Evolutionary conservation across 108 stramenopile genomes (phyloP).

Genomic region (Licmophora abbreviata): DNA sequence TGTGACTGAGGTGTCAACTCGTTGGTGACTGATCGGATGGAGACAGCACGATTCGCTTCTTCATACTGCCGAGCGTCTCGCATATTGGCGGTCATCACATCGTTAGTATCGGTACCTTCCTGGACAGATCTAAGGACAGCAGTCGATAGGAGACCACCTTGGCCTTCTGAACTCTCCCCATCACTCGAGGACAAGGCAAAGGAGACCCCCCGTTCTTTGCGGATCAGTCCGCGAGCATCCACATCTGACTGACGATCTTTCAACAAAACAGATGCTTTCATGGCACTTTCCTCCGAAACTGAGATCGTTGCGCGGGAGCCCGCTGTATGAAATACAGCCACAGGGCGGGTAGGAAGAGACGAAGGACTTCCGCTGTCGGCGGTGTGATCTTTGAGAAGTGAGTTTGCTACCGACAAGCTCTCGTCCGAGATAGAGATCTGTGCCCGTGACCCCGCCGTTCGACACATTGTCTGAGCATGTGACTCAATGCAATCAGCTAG

Average conservation of each 20-base stretch:
- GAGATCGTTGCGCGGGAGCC: conserved; percentile 13
- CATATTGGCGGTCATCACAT: neutral
- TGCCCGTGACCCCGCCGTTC: no score
- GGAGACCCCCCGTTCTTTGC: neutral
- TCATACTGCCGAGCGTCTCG: neutral
- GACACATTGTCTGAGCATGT: no score
- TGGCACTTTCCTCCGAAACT: conserved; percentile 18
- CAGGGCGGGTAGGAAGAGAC: neutral
- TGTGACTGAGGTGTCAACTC: neutral
- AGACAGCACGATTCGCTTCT: neutral
- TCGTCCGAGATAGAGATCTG: no score
- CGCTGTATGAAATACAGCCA: conserved; percentile 17
- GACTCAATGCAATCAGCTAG: no score
- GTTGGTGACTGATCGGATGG: conserved; percentile 2
- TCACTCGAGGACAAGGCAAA: no score
- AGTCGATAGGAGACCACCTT: neutral
- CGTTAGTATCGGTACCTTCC: neutral
- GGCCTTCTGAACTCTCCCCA: no score
- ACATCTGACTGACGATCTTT: no score
- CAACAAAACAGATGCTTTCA: conserved; percentile 10
- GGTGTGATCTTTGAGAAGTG: conserved; percentile 6
- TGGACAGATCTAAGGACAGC: neutral
- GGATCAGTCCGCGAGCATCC: conserved; percentile 1
- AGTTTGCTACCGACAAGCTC: no score
- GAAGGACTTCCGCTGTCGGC: conserved; percentile 7